phyloP scores from a whole-genome alignment of 371 early-diverging fungal species.

The Mortierella sp. region DNA sequence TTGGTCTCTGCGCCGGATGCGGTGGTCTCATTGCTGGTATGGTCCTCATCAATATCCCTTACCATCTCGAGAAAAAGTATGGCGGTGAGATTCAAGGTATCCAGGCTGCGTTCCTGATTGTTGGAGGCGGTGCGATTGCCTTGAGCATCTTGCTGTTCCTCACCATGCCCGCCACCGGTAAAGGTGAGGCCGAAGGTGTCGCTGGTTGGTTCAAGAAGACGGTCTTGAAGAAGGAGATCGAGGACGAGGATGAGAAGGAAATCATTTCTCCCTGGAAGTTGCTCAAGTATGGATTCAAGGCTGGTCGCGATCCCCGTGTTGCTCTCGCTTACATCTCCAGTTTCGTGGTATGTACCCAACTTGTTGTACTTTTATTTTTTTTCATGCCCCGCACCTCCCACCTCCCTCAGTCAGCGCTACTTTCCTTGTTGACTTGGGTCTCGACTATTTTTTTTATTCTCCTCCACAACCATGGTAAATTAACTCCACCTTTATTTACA shows the following conservation, averaged over 20 bases:
- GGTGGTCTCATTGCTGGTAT: constrained; percentile 67
- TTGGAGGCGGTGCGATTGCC: constrained; percentile 60
- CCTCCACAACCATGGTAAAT: background rate
- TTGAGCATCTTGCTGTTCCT: constrained; percentile 59
- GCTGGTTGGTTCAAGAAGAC: constrained; percentile 15
- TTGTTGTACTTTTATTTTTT: background rate
- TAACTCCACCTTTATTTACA: background rate
- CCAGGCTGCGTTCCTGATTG: constrained; percentile 48
- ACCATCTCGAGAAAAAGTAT: constrained; percentile 39
- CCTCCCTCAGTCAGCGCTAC: too few species aligned
- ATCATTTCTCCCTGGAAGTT: constrained; percentile 21
- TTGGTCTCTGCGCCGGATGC: constrained; percentile 67
- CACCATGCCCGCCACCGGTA: constrained; percentile 56
- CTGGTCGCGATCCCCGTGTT: constrained; percentile 70
- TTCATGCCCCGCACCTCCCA: background rate
- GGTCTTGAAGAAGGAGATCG: background rate
- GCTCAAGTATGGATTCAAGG: constrained; percentile 62
- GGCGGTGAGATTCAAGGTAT: constrained; percentile 47
- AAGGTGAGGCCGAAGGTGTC: constrained; percentile 8
- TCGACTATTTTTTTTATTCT: background rate
- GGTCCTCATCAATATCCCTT: constrained; percentile 61
- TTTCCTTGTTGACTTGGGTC: background rate
- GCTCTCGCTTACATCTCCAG: constrained; percentile 72
- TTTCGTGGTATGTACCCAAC: constrained; percentile 63
- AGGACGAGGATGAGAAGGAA: background rate